Evolutionary conservation across 345 rosid species (phyloP).

Genomic region (Camelina laxa): DNA sequence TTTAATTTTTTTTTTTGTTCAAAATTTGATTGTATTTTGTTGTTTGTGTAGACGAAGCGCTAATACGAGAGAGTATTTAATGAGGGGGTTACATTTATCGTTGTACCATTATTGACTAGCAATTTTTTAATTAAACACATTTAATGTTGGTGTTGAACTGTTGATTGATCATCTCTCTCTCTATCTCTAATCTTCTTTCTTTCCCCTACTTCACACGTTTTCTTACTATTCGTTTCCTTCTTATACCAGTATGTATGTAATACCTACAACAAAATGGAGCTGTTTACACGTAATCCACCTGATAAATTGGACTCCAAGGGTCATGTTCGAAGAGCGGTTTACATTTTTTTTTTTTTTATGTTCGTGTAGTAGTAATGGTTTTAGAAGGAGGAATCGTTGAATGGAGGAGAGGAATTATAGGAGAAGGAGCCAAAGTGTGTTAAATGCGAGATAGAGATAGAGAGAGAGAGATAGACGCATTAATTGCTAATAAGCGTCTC

Average conservation of each 20-base stretch:
- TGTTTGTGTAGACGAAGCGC: too few relatives aligned
- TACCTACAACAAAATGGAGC: not conserved
- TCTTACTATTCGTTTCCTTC: slow-evolving; percentile 31
- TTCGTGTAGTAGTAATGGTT: slow-evolving; percentile 22
- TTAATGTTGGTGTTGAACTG: slow-evolving; percentile 22
- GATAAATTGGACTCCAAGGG: not conserved
- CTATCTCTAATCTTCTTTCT: not conserved
- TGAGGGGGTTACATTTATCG: too few relatives aligned
- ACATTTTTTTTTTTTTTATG: too few relatives aligned
- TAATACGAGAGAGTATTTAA: too few relatives aligned
- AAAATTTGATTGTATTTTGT: too few relatives aligned
- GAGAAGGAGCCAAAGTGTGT: slow-evolving; percentile 36
- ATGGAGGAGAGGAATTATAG: slow-evolving; percentile 41
- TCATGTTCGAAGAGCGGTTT: too few relatives aligned
- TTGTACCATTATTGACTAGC: slow-evolving; percentile 33
- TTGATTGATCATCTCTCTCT: slow-evolving; percentile 33
- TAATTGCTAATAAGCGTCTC: slow-evolving; percentile 26
- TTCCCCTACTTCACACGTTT: slow-evolving; percentile 39
- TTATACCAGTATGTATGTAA: not conserved
- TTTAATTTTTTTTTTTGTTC: too few relatives aligned
- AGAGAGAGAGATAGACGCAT: slow-evolving; percentile 22
- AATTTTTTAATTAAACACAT: slow-evolving; percentile 23
- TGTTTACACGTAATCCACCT: not conserved
- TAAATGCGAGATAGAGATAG: slow-evolving; percentile 14
- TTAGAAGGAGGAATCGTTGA: slow-evolving; percentile 21